phyloP scores from a whole-genome alignment of 2,329 filamentous ascomycete species.

The Penicillium sp. region DNA sequence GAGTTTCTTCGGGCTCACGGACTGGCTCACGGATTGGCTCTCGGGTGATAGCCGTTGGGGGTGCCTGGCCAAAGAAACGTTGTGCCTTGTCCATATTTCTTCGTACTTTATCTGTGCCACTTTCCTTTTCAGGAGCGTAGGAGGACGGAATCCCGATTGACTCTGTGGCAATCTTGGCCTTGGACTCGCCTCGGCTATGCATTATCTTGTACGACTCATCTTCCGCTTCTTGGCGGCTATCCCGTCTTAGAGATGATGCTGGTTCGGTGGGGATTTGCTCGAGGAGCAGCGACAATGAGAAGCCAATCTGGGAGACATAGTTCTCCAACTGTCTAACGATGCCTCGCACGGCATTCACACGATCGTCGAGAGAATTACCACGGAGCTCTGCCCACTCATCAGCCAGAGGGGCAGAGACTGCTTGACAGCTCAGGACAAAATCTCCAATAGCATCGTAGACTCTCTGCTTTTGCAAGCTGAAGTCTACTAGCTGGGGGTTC shows the following conservation, averaged over 20 bases:
- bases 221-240: slow-evolving; percentile 27
- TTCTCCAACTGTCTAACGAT: slow-evolving; percentile 74
- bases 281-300: slow-evolving; percentile 75
- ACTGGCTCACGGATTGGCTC: slow-evolving; percentile 36
- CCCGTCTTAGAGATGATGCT: slow-evolving; percentile 42
- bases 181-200: slow-evolving; percentile 29
- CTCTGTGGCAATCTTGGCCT: slow-evolving; percentile 30
- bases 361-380: slow-evolving; percentile 78
- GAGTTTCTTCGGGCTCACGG: slow-evolving; percentile 61
- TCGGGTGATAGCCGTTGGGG: slow-evolving; percentile 34
- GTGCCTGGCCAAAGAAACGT: slow-evolving; percentile 42
- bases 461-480: slow-evolving; percentile 81
- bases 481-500: slow-evolving; percentile 77
- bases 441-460: slow-evolving; percentile 90
- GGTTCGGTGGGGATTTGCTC: slow-evolving; percentile 59
- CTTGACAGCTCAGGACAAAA: slow-evolving; percentile 75
- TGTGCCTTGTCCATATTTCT: slow-evolving; percentile 42
- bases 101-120: slow-evolving; percentile 31
- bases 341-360: slow-evolving; percentile 68
- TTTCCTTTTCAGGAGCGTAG: slow-evolving; percentile 32
- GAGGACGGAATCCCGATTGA: slow-evolving; percentile 41
- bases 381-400: slow-evolving; percentile 95
- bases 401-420: slow-evolving; percentile 78
- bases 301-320: slow-evolving; percentile 76
- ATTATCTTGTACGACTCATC: slow-evolving; percentile 18